Base-by-base conservation (phyloP, 2,329 filamentous ascomycete species). In the Triangularia setosa region DNA sequence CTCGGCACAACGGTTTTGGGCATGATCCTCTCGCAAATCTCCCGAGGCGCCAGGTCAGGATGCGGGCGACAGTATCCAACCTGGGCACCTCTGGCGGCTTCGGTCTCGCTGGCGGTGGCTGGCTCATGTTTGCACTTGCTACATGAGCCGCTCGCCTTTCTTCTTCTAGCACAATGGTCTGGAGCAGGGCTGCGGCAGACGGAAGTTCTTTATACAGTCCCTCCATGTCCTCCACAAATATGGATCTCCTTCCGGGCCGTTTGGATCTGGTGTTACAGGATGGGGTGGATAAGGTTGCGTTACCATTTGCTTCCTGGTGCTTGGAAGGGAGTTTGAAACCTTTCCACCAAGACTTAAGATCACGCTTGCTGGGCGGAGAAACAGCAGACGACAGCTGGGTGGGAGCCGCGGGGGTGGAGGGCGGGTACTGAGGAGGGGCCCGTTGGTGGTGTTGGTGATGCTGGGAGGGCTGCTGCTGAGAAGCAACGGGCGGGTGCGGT, bases 261-360 rank as follows among this genome's bases (percentile, higher is more conserved):
- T 64, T 69, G 67, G 67, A 68, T 63, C 65, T 48, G 58, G 54
- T 28, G 57, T 60, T 18, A 21, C 33, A 40, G 27, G 27, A 57
- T 28, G 44, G 69, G 70, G 65, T 69, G 67, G 68, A 73, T 67
- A 69, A 70, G 72, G 83, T 83, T 74, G 74, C 84, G 60, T 67
- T 73, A 87, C 85, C 84, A 73, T 81, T 78, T 59, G 79, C 71
- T 69, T 87, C 85, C 62, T 85, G 82, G 64, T 83, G 81, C 72
- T 82, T 86, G 40, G 81, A 78, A 55, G 84, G 81, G 61, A 90
- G 85, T 79, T 95, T 95, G 80, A 99, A 98, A 72, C 89, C 88
- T 79, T 93, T 97, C 95, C 95, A 98, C 95, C 95, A 99, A 65
- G 91, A 96, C 71, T 93, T 90, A 71, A 98, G 82, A 76, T 97